Conservation (phyloP, 495 filamentous ascomycete genomes). For the Xylaria flabelliformis region DNA sequence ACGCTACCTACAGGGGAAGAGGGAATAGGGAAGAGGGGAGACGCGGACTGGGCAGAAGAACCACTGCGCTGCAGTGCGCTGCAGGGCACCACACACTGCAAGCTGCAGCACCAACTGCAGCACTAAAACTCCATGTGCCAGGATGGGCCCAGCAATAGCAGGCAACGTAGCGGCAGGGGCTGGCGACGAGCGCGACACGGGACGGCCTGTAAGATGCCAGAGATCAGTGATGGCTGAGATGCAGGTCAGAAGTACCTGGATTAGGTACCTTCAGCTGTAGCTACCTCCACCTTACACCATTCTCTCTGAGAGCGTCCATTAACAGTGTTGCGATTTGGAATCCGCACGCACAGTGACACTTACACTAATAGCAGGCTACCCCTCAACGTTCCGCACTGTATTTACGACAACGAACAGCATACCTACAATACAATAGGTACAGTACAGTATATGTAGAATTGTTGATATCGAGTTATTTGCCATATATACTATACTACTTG, state of each 20-base stretch:
- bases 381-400: conserved; percentile 1
- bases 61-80: conserved; percentile 17
- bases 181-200: conserved; percentile 28
- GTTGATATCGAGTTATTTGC: not conserved
- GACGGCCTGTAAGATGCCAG: conserved; percentile 29
- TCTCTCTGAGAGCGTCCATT: not conserved
- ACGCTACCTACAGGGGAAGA: not conserved
- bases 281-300: not conserved
- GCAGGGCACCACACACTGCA: conserved; percentile 22
- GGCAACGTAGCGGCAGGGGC: conserved; percentile 17
- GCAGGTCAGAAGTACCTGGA: conserved; percentile 26
- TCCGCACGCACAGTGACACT: conserved; percentile 11
- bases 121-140: conserved; percentile 32
- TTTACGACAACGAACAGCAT: not conserved
- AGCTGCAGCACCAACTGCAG: conserved; percentile 33
- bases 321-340: conserved; percentile 25
- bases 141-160: conserved; percentile 42
- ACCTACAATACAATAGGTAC: not conserved
- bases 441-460: not conserved
- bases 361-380: not conserved
- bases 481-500: no score
- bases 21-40: not conserved
- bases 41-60: conserved; percentile 11
- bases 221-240: conserved; percentile 27
- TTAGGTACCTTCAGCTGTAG: conserved; percentile 5